Evolutionary conservation across 2,329 filamentous ascomycete genomes (phyloP), one percentile per base, ranked within the genome.

Genomic region (Balansia obtecta): DNA sequence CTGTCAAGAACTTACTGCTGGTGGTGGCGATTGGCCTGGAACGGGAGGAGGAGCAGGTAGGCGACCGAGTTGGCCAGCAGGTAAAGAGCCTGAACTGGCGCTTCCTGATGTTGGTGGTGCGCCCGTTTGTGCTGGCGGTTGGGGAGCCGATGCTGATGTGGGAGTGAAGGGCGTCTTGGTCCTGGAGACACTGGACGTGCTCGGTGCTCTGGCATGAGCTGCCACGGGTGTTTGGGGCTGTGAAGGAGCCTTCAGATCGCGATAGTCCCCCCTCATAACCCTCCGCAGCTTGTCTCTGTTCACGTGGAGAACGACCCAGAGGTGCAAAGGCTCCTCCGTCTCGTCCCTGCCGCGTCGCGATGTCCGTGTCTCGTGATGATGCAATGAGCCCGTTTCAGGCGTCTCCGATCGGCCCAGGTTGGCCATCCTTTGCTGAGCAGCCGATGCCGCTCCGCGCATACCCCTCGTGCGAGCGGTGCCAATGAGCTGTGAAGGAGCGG

Each of bases 401-500:
- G 93, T 97, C 63, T 90, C 87, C 33, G 91, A 96, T 53, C 93
- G 83, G 46, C 83, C 82, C 46, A 88, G 64, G 55, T 87, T 85
- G 37, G 84, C 84, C 80, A 97, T 91, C 50, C 90, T 85, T 56
- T 88, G 87, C 63, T 91, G 86, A 4, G 91, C 91, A 42, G 85
- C 86, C 27, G 83, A 84, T 15, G 91, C 91, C 15, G 91, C 91
- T 49, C 88, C 89, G 51, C 91, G 83, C 79, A 96, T 89, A 46
- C 85, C 85, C 63, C 91, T 80, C 9, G 89, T 95, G 55, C 91
- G 80, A 38, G 89, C 84, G 1, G 90, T 95, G 44, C 88, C 88
- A 38, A 80, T 74, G 44, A 89, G 70, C 55, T 86, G 80, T 7
- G 85, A 81, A 38, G 85, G 77, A 2, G 85, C 86, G 2, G 89